Evolutionary conservation across 805 yeast genomes (phyloP).

Genomic region (Metschnikowia peoriensis): DNA sequence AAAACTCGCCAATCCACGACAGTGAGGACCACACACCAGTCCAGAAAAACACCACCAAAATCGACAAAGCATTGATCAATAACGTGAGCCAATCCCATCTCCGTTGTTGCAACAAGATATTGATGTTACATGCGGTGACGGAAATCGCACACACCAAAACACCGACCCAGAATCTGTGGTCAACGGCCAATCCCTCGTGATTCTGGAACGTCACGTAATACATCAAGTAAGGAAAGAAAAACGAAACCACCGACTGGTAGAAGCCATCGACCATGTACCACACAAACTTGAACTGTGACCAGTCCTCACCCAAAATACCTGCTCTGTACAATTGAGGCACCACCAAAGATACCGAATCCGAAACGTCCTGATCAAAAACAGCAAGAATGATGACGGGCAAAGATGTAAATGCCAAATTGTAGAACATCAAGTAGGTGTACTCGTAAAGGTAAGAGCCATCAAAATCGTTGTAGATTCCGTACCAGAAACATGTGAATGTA

Average conservation of each 20-base stretch:
- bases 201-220: constrained; percentile 33
- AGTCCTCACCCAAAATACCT: constrained; percentile 72
- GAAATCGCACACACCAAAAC: constrained; percentile 57
- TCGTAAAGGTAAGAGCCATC: constrained; percentile 81
- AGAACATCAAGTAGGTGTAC: constrained; percentile 76
- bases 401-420: constrained; percentile 80
- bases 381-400: constrained; percentile 77
- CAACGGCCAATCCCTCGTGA: constrained; percentile 55
- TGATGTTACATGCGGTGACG: constrained; percentile 62
- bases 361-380: constrained; percentile 78
- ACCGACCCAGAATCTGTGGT: constrained; percentile 74
- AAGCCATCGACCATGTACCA: constrained; percentile 76
- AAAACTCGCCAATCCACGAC: constrained; percentile 54
- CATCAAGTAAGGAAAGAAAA: constrained; percentile 67
- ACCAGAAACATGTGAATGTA: constrained; percentile 76
- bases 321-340: constrained; percentile 74
- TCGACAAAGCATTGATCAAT: constrained; percentile 52
- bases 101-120: constrained; percentile 63
- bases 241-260: constrained; percentile 70
- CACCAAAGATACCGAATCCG: constrained; percentile 61
- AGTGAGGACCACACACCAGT: constrained; percentile 73
- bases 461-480: constrained; percentile 67
- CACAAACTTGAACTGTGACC: constrained; percentile 66
- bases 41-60: constrained; percentile 65
- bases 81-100: constrained; percentile 77